These are phyloP conservation scores for grape (Vitis vinifera) DNA, from an alignment of 164 flowering plant species.

Conservation along the genomic window DNA sequence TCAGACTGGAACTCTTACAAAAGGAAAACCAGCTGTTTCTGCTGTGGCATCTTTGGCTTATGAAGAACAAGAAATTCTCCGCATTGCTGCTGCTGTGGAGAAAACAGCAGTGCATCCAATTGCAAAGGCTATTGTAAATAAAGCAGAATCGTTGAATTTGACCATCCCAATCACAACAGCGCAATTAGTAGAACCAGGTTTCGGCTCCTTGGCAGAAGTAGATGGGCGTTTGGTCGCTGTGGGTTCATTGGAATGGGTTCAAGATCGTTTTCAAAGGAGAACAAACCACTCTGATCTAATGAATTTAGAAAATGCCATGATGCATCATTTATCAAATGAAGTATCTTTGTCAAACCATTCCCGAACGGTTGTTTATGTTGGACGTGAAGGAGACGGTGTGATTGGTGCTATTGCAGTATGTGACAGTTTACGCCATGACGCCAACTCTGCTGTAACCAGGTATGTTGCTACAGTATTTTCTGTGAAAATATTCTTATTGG, in stretches of 20 bases:
- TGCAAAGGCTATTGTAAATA: slow-evolving; percentile 75
- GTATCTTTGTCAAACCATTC: slow-evolving; percentile 49
- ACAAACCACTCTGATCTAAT: slow-evolving; percentile 37
- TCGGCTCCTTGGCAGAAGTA: slow-evolving; percentile 89
- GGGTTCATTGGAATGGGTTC: slow-evolving; percentile 82
- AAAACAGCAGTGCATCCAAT: slow-evolving; percentile 92
- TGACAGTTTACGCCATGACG: slow-evolving; percentile 78
- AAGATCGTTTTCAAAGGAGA: slow-evolving; percentile 55
- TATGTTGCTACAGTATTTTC: slow-evolving; percentile 20
- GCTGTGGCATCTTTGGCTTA: slow-evolving; percentile 60
- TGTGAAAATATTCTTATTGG: not conserved
- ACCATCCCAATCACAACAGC: slow-evolving; percentile 69
- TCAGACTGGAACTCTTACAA: slow-evolving; percentile 97
- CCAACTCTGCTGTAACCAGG: slow-evolving; percentile 71
- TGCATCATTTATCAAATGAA: slow-evolving; percentile 32
- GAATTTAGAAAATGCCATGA: slow-evolving; percentile 47
- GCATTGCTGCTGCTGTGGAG: slow-evolving; percentile 94
- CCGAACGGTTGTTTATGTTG: slow-evolving; percentile 82
- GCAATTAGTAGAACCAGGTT: slow-evolving; percentile 88
- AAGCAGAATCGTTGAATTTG: slow-evolving; percentile 73
- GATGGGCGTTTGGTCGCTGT: slow-evolving; percentile 86
- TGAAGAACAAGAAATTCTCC: slow-evolving; percentile 69
- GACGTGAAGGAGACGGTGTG: slow-evolving; percentile 90
- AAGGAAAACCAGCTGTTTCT: slow-evolving; percentile 88
- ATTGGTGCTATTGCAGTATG: slow-evolving; percentile 88